Evolutionary conservation across 176 grass and related monocot genomes (phyloP).

Genomic region (Dactylis glomerata): DNA sequence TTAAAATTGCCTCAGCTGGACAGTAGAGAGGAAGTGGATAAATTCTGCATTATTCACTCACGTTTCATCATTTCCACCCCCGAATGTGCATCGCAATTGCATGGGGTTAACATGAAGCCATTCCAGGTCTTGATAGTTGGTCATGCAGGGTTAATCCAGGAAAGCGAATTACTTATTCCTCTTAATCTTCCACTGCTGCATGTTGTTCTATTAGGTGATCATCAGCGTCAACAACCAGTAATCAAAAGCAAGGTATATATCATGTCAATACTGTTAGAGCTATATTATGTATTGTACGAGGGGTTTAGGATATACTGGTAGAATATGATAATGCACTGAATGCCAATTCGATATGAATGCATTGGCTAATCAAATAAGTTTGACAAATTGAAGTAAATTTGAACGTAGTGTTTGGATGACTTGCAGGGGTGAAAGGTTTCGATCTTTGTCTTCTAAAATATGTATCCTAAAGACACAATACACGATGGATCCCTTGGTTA

Average conservation of each 20-base stretch:
- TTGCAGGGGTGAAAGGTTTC: background rate
- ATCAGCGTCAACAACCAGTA: background rate
- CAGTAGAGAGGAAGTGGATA: background rate
- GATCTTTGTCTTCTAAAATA: background rate
- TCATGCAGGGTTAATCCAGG: background rate
- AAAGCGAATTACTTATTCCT: background rate
- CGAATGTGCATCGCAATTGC: background rate
- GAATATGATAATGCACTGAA: background rate
- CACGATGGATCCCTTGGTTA: background rate
- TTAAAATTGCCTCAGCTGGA: background rate
- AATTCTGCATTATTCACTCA: background rate
- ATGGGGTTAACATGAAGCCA: background rate
- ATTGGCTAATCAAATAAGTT: background rate
- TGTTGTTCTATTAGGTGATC: background rate
- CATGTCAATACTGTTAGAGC: background rate
- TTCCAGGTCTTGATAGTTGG: background rate
- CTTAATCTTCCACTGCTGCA: background rate
- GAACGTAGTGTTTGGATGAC: background rate
- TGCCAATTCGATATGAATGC: background rate
- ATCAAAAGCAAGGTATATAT: background rate
- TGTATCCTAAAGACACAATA: background rate
- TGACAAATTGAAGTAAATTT: background rate
- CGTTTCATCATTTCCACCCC: background rate
- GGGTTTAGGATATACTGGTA: background rate
- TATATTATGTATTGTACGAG: too few relatives aligned